Evolutionary conservation across 164 flowering plant genomes (phyloP).

Genomic region (Amborella trichopoda): DNA sequence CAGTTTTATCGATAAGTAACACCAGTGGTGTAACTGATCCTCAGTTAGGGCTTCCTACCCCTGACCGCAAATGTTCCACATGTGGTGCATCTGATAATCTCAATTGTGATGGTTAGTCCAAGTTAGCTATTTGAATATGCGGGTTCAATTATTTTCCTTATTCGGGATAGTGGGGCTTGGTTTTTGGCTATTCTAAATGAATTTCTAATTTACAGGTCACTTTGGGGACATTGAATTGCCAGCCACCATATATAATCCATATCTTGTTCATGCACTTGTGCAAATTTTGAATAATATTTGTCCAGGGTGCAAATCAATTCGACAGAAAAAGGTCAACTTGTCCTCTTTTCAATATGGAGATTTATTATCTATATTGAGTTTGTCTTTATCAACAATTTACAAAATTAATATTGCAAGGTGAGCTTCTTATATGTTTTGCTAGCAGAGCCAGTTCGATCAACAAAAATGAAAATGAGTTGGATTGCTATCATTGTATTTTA

Average conservation of each 20-base stretch:
- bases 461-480: too few relatives aligned
- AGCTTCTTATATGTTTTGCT: too few relatives aligned
- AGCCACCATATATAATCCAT: slow-evolving; percentile 50
- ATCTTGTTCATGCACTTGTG: slow-evolving; percentile 44
- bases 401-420: too few relatives aligned
- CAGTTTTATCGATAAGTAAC: slow-evolving; percentile 27
- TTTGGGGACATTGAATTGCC: slow-evolving; percentile 58
- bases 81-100: slow-evolving; percentile 40
- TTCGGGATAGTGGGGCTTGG: neutral
- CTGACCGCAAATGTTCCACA: slow-evolving; percentile 39
- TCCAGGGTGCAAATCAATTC: slow-evolving; percentile 63
- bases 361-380: too few relatives aligned
- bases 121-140: neutral
- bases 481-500: too few relatives aligned
- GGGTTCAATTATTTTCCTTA: neutral
- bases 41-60: slow-evolving; percentile 66
- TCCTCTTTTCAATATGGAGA: too few relatives aligned
- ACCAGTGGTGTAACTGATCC: slow-evolving; percentile 53
- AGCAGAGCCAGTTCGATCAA: too few relatives aligned
- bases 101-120: slow-evolving; percentile 57
- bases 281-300: slow-evolving; percentile 62
- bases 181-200: neutral
- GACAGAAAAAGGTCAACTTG: slow-evolving; percentile 23
- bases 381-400: too few relatives aligned
- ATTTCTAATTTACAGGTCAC: slow-evolving; percentile 49